Evolutionary conservation across 768 basidiomycete genomes (phyloP), one percentile per base, ranked within the genome.

Genomic region (Harrya chromipes): DNA sequence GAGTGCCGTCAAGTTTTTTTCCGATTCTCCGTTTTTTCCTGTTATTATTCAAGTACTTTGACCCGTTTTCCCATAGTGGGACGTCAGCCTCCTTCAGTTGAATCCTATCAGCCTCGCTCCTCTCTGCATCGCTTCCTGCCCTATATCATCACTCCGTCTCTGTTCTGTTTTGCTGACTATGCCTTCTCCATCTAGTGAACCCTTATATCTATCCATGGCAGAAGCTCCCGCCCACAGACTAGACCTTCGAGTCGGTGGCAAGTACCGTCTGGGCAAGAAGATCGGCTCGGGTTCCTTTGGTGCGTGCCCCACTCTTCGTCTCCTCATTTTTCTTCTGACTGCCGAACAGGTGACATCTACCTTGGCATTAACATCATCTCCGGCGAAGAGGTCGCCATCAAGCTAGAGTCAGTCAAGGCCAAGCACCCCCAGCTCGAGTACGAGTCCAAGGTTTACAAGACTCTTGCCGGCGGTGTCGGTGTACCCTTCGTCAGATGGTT

Each of bases 361-460:
- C 90, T 98, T 54, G 97, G 97, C 50, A 95, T 97, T 71, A 99
- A 98, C 80, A 97, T 99, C 76, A 97, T 98, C 68, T 97, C 95
- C 16, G 95, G 95, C 21, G 97, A 99, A 70, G 97, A 98, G 69
- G 95, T 98, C 53, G 97, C 94, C 67, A 99, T 99, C 81, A 99
- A 99, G 74, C 90, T 99, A 62, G 97, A 99, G 74, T 97, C 95
- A 2, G 93, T 98, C 71, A 99, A 99, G 73, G 97, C 97, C 59
- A 99, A 99, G 72, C 97, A 99, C 61, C 97, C 97, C n/a, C 97
- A 99, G 73, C 87, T 99, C 63, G 97, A 99, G 71, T 99, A 99
- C 67, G 95, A 99, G 73, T 87, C 86, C 58, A 89, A 90, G 70
- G 89, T 90, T 41, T 88, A 87, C 75, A 98, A 97, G 84, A 93